Evolutionary conservation across 768 basidiomycete genomes (phyloP), one percentile per base, ranked within the genome.

Genomic region (Suillus lakei): DNA sequence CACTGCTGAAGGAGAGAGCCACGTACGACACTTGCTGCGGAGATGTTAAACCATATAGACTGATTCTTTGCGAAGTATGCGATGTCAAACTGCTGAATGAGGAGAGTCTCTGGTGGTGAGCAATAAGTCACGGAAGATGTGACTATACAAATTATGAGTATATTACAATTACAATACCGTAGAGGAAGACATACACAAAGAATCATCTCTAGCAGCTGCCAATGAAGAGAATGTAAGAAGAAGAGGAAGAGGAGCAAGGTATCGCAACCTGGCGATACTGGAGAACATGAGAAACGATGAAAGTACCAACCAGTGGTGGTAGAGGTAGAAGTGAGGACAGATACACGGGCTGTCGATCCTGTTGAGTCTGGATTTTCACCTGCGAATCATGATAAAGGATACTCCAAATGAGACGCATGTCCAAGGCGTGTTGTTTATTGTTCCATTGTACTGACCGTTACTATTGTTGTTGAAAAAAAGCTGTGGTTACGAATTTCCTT

Each of bases 91-190:
- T 88, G 87, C 77, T 92, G 85, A 51, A 95, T 83, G 72, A 95
- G 90, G 66, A 95, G 84, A 38, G 87, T 85, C 75, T 91, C 88
- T 60, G 93, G 93, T 44, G 91, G 88, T 60, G 88, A 80, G 78
- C 93, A 95, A 76, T 95, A 95, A 36, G 93, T 91, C 72, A 95
- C 91, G 64, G 93, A 94, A 23, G 91, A 93, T 34, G 93, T 93
- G 76, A 92, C 92, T 94, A 73, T 41, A 43, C 54, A 5, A 55
- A 62, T 54, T 18, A 48, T 48, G 61, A 64, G 62, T 58, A 64
- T 67, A 32, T 30, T 53, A 28, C 16, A 53, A 63, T 10, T 36
- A 61, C 62, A 66, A 62, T 59, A 1, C 28, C 21, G 53, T 44
- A 63, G 39, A 63, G 41, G 53, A 54, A 39, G 23, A 87, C 89